Conservation (phyloP, 225 moss, liverwort and hornwort species). For the Anthoceros angustus region DNA sequence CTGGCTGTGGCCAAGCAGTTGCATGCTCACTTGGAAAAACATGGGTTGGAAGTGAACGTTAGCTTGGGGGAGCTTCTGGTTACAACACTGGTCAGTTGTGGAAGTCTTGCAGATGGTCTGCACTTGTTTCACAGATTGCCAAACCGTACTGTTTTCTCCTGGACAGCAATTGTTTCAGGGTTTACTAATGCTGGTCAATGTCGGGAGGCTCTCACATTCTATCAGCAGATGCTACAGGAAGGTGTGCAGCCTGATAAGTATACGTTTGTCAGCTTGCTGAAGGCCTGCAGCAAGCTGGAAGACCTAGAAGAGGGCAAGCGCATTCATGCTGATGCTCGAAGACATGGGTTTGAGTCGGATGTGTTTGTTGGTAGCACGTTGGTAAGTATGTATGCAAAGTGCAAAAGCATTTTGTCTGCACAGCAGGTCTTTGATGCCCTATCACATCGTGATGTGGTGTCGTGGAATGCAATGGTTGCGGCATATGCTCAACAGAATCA, state of each 20-base stretch:
- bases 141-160: background rate
- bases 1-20: no score
- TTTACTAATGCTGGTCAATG: background rate
- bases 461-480: background rate
- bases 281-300: background rate
- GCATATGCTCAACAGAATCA: background rate
- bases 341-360: background rate
- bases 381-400: background rate
- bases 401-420: background rate
- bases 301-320: background rate
- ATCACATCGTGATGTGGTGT: background rate
- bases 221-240: background rate
- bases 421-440: background rate
- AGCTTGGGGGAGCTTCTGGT: background rate
- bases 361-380: background rate
- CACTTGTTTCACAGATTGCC: background rate
- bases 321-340: background rate
- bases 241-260: background rate
- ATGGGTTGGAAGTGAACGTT: background rate
- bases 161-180: background rate
- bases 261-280: background rate
- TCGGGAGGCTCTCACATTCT: background rate
- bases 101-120: background rate
- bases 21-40: no score
- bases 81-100: background rate